These are phyloP conservation scores for Calonectria leucothoes DNA, from an alignment of 2,329 filamentous ascomycete genomes.

Conservation along the genomic window DNA sequence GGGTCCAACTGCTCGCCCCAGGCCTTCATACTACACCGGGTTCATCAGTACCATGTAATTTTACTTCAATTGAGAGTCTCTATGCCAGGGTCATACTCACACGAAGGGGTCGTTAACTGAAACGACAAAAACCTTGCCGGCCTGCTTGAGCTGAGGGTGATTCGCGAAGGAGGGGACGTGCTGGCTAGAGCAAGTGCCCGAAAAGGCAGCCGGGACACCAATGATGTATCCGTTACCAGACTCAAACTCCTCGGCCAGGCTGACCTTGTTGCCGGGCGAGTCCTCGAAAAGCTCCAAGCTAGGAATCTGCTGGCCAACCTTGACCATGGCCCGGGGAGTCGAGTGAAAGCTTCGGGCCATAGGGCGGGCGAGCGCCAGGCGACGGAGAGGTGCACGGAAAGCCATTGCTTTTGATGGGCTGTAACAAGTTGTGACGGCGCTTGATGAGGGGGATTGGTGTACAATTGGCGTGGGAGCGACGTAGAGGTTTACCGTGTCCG, in stretches of 20 bases:
- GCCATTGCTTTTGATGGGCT: conserved; percentile 44
- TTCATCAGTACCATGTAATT: conserved; percentile 14
- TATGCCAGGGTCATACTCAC: conserved; percentile 62
- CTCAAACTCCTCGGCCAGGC: conserved; percentile 80
- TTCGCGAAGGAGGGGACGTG: conserved; percentile 91
- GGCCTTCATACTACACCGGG: conserved; percentile 79
- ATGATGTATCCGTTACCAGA: conserved; percentile 83
- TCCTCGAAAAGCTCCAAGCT: conserved; percentile 82
- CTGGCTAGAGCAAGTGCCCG: conserved; percentile 65
- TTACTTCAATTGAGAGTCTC: background rate
- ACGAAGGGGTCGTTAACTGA: conserved; percentile 96
- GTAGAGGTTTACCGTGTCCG: background rate
- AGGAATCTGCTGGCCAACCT: conserved; percentile 84
- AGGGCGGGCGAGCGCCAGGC: conserved; percentile 46
- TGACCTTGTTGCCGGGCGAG: conserved; percentile 93
- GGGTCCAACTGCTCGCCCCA: conserved; percentile 86
- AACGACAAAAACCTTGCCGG: conserved; percentile 88
- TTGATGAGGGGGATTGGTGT: conserved; percentile 10
- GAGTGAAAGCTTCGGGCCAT: conserved; percentile 69
- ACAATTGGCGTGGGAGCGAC: conserved; percentile 24
- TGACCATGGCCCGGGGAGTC: conserved; percentile 72
- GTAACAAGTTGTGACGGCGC: conserved; percentile 11
- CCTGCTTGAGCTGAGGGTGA: conserved; percentile 80
- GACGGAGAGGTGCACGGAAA: conserved; percentile 51
- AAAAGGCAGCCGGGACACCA: conserved; percentile 85